Evolutionary conservation across 2,329 filamentous ascomycete genomes (phyloP).

Genomic region (Diplodia seriata): DNA sequence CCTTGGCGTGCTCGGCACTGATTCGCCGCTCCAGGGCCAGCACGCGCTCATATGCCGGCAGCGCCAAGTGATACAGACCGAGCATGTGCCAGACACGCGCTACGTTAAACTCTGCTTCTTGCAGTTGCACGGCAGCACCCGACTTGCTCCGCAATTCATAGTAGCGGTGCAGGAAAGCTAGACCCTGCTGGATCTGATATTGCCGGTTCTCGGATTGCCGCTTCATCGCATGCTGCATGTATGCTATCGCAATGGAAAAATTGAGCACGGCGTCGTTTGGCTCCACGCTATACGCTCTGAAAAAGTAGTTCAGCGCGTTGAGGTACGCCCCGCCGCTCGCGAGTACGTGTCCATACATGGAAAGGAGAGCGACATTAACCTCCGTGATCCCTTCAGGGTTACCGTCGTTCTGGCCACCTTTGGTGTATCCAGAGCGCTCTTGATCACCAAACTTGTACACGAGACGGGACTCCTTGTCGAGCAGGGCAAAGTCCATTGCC

Average conservation of each 20-base stretch:
- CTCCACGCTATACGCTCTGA: slow-evolving; percentile 69
- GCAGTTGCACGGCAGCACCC: slow-evolving; percentile 57
- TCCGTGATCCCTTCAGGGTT: slow-evolving; percentile 49
- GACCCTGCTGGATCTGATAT: slow-evolving; percentile 82
- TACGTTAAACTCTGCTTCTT: slow-evolving; percentile 84
- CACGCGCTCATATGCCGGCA: slow-evolving; percentile 72
- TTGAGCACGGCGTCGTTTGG: slow-evolving; percentile 79
- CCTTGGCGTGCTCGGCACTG: slow-evolving; percentile 38
- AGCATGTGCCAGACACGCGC: slow-evolving; percentile 78
- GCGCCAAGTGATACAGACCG: slow-evolving; percentile 74
- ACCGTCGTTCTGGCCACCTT: slow-evolving; percentile 47
- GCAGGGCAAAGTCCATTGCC: slow-evolving; percentile 75
- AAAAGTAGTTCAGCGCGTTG: slow-evolving; percentile 87
- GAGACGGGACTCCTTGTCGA: slow-evolving; percentile 59
- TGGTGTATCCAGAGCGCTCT: slow-evolving; percentile 49
- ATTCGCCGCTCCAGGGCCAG: slow-evolving; percentile 59
- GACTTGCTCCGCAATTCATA: slow-evolving; percentile 64
- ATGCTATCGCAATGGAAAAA: slow-evolving; percentile 75
- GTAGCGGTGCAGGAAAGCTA: slow-evolving; percentile 80
- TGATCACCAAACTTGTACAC: slow-evolving; percentile 49
- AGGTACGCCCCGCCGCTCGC: slow-evolving; percentile 83
- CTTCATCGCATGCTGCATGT: slow-evolving; percentile 88
- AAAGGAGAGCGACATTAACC: slow-evolving; percentile 81
- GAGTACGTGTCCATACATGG: slow-evolving; percentile 89
- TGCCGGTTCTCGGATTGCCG: slow-evolving; percentile 89